Evolutionary conservation across 495 filamentous ascomycete species (phyloP).

Genomic region (Aspergillus steynii): DNA sequence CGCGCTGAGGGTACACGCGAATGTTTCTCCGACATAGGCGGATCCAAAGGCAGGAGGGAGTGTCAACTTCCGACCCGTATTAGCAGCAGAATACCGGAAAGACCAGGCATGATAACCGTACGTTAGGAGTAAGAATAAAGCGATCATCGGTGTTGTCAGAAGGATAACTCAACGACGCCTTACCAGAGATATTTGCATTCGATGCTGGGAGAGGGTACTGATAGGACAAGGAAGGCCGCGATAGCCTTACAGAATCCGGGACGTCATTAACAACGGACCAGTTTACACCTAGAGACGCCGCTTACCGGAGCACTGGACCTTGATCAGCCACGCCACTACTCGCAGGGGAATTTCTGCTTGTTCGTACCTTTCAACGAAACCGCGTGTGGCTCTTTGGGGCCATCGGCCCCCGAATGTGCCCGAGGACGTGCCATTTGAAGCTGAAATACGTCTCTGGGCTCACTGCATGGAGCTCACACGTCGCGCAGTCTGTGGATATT

Average conservation of each 20-base stretch:
- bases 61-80: conserved; percentile 57
- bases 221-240: conserved; percentile 55
- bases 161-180: conserved; percentile 55
- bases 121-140: conserved; percentile 63
- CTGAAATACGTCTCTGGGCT: neutral
- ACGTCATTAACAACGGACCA: neutral
- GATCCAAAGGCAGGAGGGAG: conserved; percentile 90
- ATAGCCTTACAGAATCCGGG: conserved; percentile 44
- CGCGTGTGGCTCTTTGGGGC: conserved; percentile 75
- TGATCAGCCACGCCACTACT: conserved; percentile 24
- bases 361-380: conserved; percentile 77
- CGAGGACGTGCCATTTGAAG: conserved; percentile 44
- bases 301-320: conserved; percentile 52
- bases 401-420: conserved; percentile 52
- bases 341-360: conserved; percentile 7
- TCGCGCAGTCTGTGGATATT: neutral
- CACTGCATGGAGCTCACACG: neutral
- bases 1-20: conserved; percentile 89
- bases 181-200: conserved; percentile 47
- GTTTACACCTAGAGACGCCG: conserved; percentile 3
- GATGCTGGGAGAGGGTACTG: conserved; percentile 58
- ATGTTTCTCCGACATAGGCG: conserved; percentile 94
- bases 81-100: conserved; percentile 1
- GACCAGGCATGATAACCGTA: conserved; percentile 25
- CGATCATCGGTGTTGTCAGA: conserved; percentile 45